Evolutionary conservation across 768 basidiomycete species (phyloP), one percentile per base, ranked within the genome.

Genomic region (Rhodocollybia butyracea): DNA sequence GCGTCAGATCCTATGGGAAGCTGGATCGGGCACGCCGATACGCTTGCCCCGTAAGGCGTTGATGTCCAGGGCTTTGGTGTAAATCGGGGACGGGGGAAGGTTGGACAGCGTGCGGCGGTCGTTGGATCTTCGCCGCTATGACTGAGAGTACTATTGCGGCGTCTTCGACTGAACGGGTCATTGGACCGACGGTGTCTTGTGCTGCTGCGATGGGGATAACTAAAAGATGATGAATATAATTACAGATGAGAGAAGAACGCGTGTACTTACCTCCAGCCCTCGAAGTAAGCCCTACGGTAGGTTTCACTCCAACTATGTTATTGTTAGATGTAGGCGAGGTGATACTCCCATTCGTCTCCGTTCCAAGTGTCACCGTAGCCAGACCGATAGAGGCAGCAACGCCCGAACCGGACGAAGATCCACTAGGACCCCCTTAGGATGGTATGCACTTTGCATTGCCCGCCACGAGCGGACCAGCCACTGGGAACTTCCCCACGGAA

Each of bases 381-480:
- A 81, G 70, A 17, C 79, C 77, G 26, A 80, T 59, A 15, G 78
- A 63, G 7, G 66, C 58, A 10, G 72, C 67, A 32, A 73, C 64
- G 5, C 69, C 77, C 55, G 73, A 75, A 12, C 79, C 78, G 2
- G 76, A 72, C 42, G 73, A 75, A 15, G 73, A 74, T 30, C 74
- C 75, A 19, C 64, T 69, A 1, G 79, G 74, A 53, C 74, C 60
- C 13, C 68, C 74, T 66, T 61, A 19, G 74, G 75, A 30, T 70
- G 71, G 59, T 76, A 80, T 2, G 76, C 70, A 36, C 63, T 12
- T 67, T 69, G 2, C 65, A 61, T 63, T 80, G 79, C 6, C 80
- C 80, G 15, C 73, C 72, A 7, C 82, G 72, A 15, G 79, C 81
- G n/a, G 81, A 82, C 80, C 81, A 85, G 11, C 82, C 83, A 1